Base-by-base conservation (phyloP, 1,139 yeast species). In the Spathaspora sp. region DNA sequence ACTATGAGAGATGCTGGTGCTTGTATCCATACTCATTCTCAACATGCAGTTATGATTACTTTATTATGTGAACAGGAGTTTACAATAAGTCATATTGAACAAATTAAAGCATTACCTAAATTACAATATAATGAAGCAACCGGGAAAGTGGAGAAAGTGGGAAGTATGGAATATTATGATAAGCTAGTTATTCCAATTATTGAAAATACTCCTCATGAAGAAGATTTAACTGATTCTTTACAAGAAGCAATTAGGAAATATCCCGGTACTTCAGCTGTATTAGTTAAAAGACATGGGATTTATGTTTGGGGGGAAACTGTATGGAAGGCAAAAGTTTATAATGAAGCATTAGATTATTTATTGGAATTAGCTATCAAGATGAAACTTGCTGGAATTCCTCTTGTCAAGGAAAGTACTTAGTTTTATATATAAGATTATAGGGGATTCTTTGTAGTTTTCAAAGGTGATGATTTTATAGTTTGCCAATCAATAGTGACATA, bases 231-330 rank as follows among this genome's bases (percentile, higher is more conserved):
- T n/a, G 86, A 78, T 27, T 72, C 82, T 18, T 71, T 91, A 43
- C 81, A 81, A 54, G 68, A 77, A 47, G 86, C 91, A 2, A 80
- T 90, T 47, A 67, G 58, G 23, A 71, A 78, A 16, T 86, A 89
- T 55, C 97, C 97, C 1, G 77, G 80, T 0, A 72, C 96, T 2
- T 80, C 90, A 7, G 97, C 98, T 0, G 91, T 91, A 1, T 73
- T 91, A 47, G 98, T 91, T 7, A 80, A 96, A 64, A 77, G 97
- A 61, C 99, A 91, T 59, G 99, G 99, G 0, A 85, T 91, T 38
- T 91, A 86, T 60, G 97, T 90, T 13, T 91, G 98, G 97, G 98
- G 97, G 20, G 90, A 87, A 56, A 82, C 80, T 23, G 89, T 89
- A 10, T 87, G 95, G 89, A 89, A 90, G 65, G 97, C 97, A 43